Evolutionary conservation across 2,329 filamentous ascomycete species (phyloP).

Genomic region (Microcyclosporella mali): DNA sequence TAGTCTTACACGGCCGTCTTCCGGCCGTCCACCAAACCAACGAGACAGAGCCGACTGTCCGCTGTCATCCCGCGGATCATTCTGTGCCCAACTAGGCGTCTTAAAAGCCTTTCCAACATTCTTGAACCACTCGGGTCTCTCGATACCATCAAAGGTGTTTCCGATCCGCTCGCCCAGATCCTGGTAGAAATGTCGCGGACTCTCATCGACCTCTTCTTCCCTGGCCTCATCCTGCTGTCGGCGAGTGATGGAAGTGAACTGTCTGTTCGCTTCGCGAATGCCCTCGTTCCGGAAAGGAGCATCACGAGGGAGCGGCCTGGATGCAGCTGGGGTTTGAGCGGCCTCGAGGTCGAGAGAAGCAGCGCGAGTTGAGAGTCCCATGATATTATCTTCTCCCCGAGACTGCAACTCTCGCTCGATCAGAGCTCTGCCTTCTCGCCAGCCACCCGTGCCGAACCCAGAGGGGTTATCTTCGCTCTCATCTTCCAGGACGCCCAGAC

Average conservation of each 20-base stretch:
- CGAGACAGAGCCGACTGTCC: constrained; percentile 22
- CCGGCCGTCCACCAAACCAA: constrained; percentile 31
- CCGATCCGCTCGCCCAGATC: constrained; percentile 77
- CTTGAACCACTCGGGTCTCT: constrained; percentile 68
- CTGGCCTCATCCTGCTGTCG: no score
- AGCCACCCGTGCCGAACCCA: constrained; percentile 70
- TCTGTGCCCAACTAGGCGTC: constrained; percentile 75
- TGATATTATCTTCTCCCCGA: constrained; percentile 32
- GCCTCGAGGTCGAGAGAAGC: constrained; percentile 25
- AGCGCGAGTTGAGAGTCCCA: constrained; percentile 28
- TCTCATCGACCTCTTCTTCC: constrained; percentile 60
- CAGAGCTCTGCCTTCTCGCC: constrained; percentile 85
- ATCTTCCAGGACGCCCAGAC: constrained; percentile 72
- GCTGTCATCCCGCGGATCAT: constrained; percentile 34
- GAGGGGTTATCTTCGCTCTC: constrained; percentile 60
- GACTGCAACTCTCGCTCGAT: constrained; percentile 70
- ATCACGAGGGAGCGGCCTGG: constrained; percentile 4
- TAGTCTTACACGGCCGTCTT: constrained; percentile 28
- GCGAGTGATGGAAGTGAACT: constrained; percentile 30
- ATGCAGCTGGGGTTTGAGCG: constrained; percentile 1
- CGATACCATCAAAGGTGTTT: constrained; percentile 83
- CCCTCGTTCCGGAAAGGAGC: constrained; percentile 11
- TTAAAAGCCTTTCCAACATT: constrained; percentile 64
- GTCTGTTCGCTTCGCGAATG: constrained; percentile 23
- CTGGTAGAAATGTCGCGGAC: constrained; percentile 62